Base-by-base conservation (phyloP, 495 filamentous ascomycete genomes). In the Trichocladium antarcticum region DNA sequence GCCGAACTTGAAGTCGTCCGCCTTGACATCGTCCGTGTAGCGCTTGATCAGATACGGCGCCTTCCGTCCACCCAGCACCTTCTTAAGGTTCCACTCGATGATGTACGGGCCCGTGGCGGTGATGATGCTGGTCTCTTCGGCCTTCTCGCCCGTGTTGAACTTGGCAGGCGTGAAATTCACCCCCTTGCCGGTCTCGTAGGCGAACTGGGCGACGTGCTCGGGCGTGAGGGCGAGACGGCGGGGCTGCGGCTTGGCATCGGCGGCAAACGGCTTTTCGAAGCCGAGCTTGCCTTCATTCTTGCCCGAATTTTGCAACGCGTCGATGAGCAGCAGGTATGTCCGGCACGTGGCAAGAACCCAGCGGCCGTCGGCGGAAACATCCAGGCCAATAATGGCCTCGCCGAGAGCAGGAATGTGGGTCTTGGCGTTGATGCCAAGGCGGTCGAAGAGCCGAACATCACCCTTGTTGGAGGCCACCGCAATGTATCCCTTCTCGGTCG, bases 1-100 rank as follows among this genome's bases (percentile, higher is more conserved):
- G 27, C 89, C 89, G 57, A 89, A 98, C 55, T 88, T 85, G 82
- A 98, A 98, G 63, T 98, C 93, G 61, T 98, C 93, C n/a, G 92
- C 92, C 73, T 89, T 95, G 56, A 98, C 87, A 45, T 92, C 84
- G 65, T 98, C 92, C 5, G 74, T 76, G 60, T 98, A 98, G 5
- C 92, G 83, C 72, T 96, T 96, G 75, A 98, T 95, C 36, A 81
- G 82, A 65, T 98, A 98, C 2, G 88, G 87, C 50, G 90, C 83
- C 63, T 86, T 90, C 44, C 76, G 74, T 37, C 84, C 86, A 11
- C 69, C 67, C 16, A 95, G 57, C 1, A 95, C 77, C 72, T 89
- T 95, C 72, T 89, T 86, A 66, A 98, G 63, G 59, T 78, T 92
- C 93, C 93, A 98, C 24, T 93, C 95, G 36, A 98, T 76, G 60